phyloP scores from a whole-genome alignment of 2,329 filamentous ascomycete genomes.

The Sporothrix variecibatus region DNA sequence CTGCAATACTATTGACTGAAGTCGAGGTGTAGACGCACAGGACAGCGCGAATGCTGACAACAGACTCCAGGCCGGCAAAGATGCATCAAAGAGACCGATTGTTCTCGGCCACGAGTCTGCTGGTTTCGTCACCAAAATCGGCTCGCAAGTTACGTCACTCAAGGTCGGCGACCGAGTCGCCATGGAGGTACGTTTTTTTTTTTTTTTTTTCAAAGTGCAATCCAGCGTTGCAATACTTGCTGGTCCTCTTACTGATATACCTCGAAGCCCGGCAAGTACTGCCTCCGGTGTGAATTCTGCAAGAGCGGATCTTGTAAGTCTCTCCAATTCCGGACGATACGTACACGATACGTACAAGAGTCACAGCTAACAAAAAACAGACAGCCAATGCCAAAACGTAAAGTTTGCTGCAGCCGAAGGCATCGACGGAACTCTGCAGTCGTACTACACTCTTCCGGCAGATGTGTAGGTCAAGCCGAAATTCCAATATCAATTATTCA shows the following conservation, averaged over 20 bases:
- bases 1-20: too few relatives aligned
- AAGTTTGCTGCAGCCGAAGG: background rate
- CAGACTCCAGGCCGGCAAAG: background rate
- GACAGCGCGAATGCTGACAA: too few relatives aligned
- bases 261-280: background rate
- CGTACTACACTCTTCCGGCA: background rate
- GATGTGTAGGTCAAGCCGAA: background rate
- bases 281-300: background rate
- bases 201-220: too few relatives aligned
- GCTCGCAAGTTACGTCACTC: background rate
- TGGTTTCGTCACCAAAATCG: background rate
- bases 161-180: background rate
- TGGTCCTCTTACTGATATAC: background rate
- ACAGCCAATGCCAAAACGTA: conserved; percentile 1
- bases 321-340: background rate
- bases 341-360: background rate
- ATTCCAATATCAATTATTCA: background rate
- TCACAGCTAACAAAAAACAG: background rate
- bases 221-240: too few relatives aligned
- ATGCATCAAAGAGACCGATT: background rate
- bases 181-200: background rate
- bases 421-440: background rate
- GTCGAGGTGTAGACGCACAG: too few relatives aligned
- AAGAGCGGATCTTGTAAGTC: background rate
- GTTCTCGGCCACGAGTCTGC: conserved; percentile 1